Percentiles rank a stretch among this genome's conserved stretches.
Evolutionary conservation across 2,329 filamentous ascomycete genomes (phyloP).

Genomic region (Cadophora malorum): DNA sequence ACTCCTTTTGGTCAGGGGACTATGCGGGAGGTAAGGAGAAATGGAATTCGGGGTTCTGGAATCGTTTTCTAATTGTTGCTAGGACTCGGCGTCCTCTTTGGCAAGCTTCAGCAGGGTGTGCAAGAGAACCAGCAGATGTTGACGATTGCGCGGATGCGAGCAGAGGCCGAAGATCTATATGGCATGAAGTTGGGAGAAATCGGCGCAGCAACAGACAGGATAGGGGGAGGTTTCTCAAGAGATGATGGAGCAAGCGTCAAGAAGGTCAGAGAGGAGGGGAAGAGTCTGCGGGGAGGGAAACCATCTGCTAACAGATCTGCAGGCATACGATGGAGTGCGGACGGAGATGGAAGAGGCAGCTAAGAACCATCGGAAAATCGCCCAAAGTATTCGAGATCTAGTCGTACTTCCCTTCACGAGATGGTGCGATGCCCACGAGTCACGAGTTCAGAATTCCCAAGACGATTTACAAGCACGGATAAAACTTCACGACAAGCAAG

Average conservation of each 20-base stretch:
- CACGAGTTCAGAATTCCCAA: constrained; percentile 89
- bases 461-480: constrained; percentile 91
- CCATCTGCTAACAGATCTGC: constrained; percentile 37
- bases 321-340: constrained; percentile 95
- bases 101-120: constrained; percentile 95
- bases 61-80: constrained; percentile 1
- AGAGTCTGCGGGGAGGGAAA: background rate
- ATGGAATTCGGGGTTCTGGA: constrained; percentile 36
- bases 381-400: constrained; percentile 92
- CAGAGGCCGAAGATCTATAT: constrained; percentile 93
- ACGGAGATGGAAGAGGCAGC: constrained; percentile 91
- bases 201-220: constrained; percentile 78
- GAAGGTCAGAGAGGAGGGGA: constrained; percentile 72
- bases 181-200: constrained; percentile 83
- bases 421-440: constrained; percentile 96
- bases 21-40: constrained; percentile 80
- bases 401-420: constrained; percentile 93
- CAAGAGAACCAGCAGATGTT: constrained; percentile 94
- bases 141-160: constrained; percentile 89
- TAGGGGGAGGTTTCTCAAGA: constrained; percentile 81
- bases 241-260: constrained; percentile 96
- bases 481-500: constrained; percentile 91
- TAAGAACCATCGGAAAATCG: constrained; percentile 92
- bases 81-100: constrained; percentile 91
- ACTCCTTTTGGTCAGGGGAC: constrained; percentile 97